Base-by-base conservation (phyloP, 805 yeast species). In the Wickerhamiella vanderwaltii region DNA sequence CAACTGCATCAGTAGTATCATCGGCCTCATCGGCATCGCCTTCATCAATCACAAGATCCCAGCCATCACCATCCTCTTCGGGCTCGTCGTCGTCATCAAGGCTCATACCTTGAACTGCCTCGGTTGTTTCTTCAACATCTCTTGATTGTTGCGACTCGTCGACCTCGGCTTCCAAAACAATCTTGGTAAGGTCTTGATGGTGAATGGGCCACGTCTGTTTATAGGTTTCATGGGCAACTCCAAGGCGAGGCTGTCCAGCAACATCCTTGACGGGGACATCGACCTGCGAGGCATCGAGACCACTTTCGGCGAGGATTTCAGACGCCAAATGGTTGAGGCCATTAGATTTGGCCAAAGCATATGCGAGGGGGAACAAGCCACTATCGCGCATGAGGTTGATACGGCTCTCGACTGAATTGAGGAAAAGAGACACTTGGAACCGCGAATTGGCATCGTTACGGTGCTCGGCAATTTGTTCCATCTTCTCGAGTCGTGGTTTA, bases 311-410 rank as follows among this genome's bases (percentile, higher is more conserved):
- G 50, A 85, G 64, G 44, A 83, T 79, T 42, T 74, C 70, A 36
- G 75, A 72, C 19, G 95, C 95, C 43, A 79, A 65, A 22, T 75
- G 86, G 29, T 69, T 73, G 48, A 86, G 70, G 3, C 95, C 95
- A 51, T 78, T 82, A 22, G 91, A 68, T 59, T 81, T 83, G 17
- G 98, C 96, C 48, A 86, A 72, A 9, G 95, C 82, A 59, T 87
- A 93, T 2, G 97, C 98, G 53, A 93, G 71, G 5, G 97, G 86
- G 39, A 72, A 65, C 62, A 87, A 69, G 29, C 95, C 95, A 39
- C 81, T 77, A 51, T 79, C 75, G 39, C 79, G 72, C 51, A 82
- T 77, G 11, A 80, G 73, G 51, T 73, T 68, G 29, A 87, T 73
- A 58, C 95, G 76, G 57, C 79, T 75, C 53, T 78, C 79, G 31